A percentile compares a stretch with the other conserved stretches of the same genome.
phyloP scores from a whole-genome alignment of 1,139 yeast genomes.

The Wickerhamomyces sp. region DNA sequence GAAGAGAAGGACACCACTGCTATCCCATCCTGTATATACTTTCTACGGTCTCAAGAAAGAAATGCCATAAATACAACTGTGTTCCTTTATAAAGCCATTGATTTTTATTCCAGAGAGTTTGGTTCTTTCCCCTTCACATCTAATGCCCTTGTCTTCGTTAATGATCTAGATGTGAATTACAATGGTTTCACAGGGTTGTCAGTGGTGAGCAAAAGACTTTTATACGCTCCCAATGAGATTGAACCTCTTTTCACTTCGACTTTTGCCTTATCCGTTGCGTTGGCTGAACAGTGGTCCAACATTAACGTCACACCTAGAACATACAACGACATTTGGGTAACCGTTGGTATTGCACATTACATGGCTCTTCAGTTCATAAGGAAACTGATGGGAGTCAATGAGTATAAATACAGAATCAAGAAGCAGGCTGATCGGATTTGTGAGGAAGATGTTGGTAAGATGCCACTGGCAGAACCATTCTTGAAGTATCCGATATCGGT shows the following conservation, averaged over 20 bases:
- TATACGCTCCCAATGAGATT: slow-evolving; percentile 73
- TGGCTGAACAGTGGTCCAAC: slow-evolving; percentile 93
- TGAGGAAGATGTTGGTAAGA: slow-evolving; percentile 70
- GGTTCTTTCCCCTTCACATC: slow-evolving; percentile 92
- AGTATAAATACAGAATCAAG: slow-evolving; percentile 67
- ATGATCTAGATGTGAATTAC: slow-evolving; percentile 46
- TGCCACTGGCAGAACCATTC: slow-evolving; percentile 70
- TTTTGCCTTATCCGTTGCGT: slow-evolving; percentile 58
- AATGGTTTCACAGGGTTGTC: slow-evolving; percentile 78
- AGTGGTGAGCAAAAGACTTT: slow-evolving; percentile 52
- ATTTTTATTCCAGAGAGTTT: slow-evolving; percentile 78
- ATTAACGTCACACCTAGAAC: slow-evolving; percentile 81
- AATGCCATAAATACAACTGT: slow-evolving; percentile 68
- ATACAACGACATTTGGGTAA: slow-evolving; percentile 87
- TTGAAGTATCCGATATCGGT: slow-evolving; percentile 64
- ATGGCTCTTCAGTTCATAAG: slow-evolving; percentile 75
- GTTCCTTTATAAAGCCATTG: slow-evolving; percentile 72
- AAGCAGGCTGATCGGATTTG: slow-evolving; percentile 61
- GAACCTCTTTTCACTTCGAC: slow-evolving; percentile 78
- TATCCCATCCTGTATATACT: slow-evolving; percentile 29
- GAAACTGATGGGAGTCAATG: slow-evolving; percentile 77
- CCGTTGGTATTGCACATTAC: slow-evolving; percentile 76
- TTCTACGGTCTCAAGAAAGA: slow-evolving; percentile 20
- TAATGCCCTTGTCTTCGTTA: slow-evolving; percentile 71
- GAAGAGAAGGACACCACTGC: slow-evolving; percentile 31